Evolutionary conservation across 2,329 filamentous ascomycete species (phyloP).

Genomic region (Cladosporium sphaerospermum): DNA sequence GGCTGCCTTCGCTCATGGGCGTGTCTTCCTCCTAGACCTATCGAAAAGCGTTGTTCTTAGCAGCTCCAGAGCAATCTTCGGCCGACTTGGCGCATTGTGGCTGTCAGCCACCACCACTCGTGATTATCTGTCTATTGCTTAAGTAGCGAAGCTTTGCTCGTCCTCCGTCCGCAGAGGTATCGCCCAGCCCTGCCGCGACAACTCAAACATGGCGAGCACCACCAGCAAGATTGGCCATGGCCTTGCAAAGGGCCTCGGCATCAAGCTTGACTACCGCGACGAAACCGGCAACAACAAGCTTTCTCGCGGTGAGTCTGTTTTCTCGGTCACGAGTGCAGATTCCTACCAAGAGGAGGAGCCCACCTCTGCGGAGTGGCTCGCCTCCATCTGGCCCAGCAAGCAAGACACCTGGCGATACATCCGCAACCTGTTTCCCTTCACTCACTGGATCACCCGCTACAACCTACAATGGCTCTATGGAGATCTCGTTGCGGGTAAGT

Average conservation of each 20-base stretch:
- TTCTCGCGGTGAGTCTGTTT: slow-evolving; percentile 70
- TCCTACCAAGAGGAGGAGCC: slow-evolving; percentile 81
- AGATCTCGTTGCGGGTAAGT: slow-evolving; percentile 78
- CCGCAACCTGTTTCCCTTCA: slow-evolving; percentile 74
- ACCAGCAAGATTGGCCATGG: slow-evolving; percentile 60
- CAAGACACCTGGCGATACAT: slow-evolving; percentile 55
- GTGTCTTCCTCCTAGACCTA: no score
- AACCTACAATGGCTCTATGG: slow-evolving; percentile 84
- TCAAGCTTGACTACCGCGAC: slow-evolving; percentile 69
- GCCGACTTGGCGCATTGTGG: slow-evolving; percentile 4
- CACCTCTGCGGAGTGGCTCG: slow-evolving; percentile 65
- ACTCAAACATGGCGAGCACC: slow-evolving; percentile 26
- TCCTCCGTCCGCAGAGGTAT: background rate
- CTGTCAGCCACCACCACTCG: background rate
- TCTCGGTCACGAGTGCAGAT: slow-evolving; percentile 66
- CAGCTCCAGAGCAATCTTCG: slow-evolving; percentile 10
- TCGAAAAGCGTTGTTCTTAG: background rate
- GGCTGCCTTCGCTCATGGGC: background rate
- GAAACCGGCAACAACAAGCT: slow-evolving; percentile 49
- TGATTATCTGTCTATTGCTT: background rate
- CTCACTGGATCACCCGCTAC: slow-evolving; percentile 82
- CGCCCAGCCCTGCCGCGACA: slow-evolving; percentile 5
- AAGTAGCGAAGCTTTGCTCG: slow-evolving; percentile 1
- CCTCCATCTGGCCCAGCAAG: slow-evolving; percentile 54
- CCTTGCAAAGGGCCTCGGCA: slow-evolving; percentile 73